Evolutionary conservation across 331 rosid genomes (phyloP).

Genomic region (Cucumis variabilis): DNA sequence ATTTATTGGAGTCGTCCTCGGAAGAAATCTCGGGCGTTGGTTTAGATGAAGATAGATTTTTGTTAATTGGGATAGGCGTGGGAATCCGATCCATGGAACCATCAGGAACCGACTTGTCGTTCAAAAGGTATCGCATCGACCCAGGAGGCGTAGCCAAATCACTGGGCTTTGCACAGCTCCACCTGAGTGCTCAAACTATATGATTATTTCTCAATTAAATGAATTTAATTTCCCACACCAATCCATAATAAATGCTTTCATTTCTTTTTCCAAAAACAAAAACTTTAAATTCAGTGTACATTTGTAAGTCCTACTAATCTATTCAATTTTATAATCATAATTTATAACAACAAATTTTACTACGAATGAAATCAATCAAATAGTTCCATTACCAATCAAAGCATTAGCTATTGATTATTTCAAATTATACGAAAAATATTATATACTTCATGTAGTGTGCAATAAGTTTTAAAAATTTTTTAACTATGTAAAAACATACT

Average conservation of each 20-base stretch:
- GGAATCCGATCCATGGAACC: conserved; percentile 52
- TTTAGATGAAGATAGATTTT: conserved; percentile 20
- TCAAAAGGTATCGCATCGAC: conserved; percentile 77
- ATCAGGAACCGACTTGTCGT: conserved; percentile 50
- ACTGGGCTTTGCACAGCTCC: conserved; percentile 52
- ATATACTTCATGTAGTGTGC: too few species aligned
- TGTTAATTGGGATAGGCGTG: conserved; percentile 42
- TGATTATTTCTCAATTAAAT: background rate
- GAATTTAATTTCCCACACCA: background rate
- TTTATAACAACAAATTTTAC: too few species aligned
- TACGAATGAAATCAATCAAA: too few species aligned
- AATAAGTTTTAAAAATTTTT: too few species aligned
- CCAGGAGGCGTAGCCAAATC: conserved; percentile 66
- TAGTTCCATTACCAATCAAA: too few species aligned
- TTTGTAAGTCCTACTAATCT: too few species aligned
- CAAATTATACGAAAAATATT: too few species aligned
- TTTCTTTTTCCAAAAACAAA: too few species aligned
- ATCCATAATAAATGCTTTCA: background rate
- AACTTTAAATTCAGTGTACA: background rate
- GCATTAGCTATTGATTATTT: too few species aligned
- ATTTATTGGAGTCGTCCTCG: background rate
- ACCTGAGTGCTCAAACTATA: conserved; percentile 10
- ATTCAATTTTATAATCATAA: too few species aligned
- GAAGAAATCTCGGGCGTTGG: conserved; percentile 10
- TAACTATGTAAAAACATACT: too few species aligned